Percentiles rank a stretch among this genome's conserved stretches.
Evolutionary conservation across 2,329 filamentous ascomycete genomes (phyloP).

Genomic region (Dendrostoma leiphaemia): DNA sequence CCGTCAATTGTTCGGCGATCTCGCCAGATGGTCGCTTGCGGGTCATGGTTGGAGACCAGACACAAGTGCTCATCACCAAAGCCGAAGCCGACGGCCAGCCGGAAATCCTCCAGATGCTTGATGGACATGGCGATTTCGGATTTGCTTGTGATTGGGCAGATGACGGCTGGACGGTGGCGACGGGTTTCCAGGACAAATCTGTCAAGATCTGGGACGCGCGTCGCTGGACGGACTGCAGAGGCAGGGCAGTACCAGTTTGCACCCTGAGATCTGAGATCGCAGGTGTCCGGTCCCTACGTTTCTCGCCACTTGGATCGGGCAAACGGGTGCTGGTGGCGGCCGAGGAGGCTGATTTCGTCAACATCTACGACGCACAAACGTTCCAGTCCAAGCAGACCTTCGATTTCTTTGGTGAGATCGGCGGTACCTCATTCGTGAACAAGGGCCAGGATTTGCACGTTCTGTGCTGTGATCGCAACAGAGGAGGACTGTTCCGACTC

Average conservation of each 20-base stretch:
- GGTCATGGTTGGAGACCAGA: constrained; percentile 68
- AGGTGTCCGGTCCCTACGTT: constrained; percentile 66
- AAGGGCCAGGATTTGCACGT: constrained; percentile 68
- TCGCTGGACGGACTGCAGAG: constrained; percentile 58
- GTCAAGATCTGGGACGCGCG: constrained; percentile 77
- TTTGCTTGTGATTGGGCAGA: constrained; percentile 81
- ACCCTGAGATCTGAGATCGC: constrained; percentile 65
- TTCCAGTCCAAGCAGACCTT: constrained; percentile 67
- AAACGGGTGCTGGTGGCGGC: constrained; percentile 66
- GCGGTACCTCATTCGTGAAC: constrained; percentile 64
- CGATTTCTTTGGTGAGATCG: constrained; percentile 74
- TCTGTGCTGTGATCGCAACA: constrained; percentile 62
- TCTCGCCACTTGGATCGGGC: constrained; percentile 69
- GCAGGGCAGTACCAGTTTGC: constrained; percentile 44
- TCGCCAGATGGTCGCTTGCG: constrained; percentile 71
- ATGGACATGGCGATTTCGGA: constrained; percentile 66
- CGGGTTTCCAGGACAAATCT: constrained; percentile 71
- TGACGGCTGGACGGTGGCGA: constrained; percentile 73
- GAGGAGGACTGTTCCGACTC: constrained; percentile 66
- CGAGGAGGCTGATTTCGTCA: constrained; percentile 73
- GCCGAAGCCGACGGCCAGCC: constrained; percentile 57
- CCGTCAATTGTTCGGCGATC: constrained; percentile 71
- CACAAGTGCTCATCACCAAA: constrained; percentile 64
- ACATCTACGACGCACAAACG: constrained; percentile 65
- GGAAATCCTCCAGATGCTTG: constrained; percentile 53